Base-by-base conservation (phyloP, 179 eudicot genomes). In the Beta lomatogona region DNA sequence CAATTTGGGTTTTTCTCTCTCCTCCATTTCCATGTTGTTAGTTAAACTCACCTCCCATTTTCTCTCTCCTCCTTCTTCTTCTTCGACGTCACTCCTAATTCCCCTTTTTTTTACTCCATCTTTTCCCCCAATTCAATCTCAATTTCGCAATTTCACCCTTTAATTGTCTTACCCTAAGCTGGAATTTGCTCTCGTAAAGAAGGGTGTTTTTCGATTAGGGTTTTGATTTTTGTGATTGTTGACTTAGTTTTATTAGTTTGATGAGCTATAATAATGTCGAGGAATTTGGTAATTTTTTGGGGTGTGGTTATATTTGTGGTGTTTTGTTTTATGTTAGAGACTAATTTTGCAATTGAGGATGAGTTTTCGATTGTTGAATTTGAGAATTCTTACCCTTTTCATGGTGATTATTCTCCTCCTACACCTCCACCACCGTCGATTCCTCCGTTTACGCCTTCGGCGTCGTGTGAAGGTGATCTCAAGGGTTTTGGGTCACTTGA, bases 381-480 rank as follows among this genome's bases (percentile, higher is more conserved):
- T 36, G 84, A 71, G 3, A 58, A 81, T 66, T 66, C 69, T 22
- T 59, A 67, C 69, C 46, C n/a, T 13, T 83, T 84, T 79, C 85
- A 82, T 2, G 89, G 87, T 5, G 97, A 93, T 80, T 93, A 94
- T 84, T 85, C 91, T 2, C 95, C 95, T 46, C 95, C 95, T 11
- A 79, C 93, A 0, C 94, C 93, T 0, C 79, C 82, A 50, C 85
- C 87, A 0, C 93, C 98, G 3, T n/a, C 89, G 3, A 88, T 88
- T 52, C 88, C 93, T 5, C 94, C 97, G 16, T 79, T 86, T 45
- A 91, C 91, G 52, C 90, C 94, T 31, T 73, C 96, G 19, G 79
- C 87, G 44, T 82, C 92, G 6, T 94, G 97, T 77, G 90, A 87
- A 82, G 91, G 83, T 18, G 95, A 91, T 82, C 86, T 94, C 71